Base-by-base conservation (phyloP, 1,284 basidiomycete genomes). In the Irpex sp. region DNA sequence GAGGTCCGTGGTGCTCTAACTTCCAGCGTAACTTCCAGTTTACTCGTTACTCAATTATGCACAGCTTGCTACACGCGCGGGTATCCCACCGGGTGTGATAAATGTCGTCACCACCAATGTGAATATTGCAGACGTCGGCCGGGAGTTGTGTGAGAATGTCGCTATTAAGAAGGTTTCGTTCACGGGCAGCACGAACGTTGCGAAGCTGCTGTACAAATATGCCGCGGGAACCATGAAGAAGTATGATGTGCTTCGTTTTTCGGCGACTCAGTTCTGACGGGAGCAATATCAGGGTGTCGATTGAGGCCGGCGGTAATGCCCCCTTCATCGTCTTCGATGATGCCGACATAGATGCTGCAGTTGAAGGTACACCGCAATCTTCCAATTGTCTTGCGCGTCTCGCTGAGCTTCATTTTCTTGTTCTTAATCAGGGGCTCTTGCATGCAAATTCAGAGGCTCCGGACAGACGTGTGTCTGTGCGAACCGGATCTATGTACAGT, bases 321-420 rank as follows among this genome's bases (percentile, higher is more conserved):
- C 92, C 95, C 0, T 97, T 97, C 77, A 97, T 97, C 68, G 94
- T 99, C 6, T 99, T 99, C 73, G 93, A 95, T 65, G 97, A 99
- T 71, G 96, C 96, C 0, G 90, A 99, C 73, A 84, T 99, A 59
- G 93, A 95, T 65, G 89, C 90, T 60, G 97, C 97, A 31, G 93
- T 99, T n/a, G 89, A 90, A 66, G 87, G 90, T 88, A 64, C 72
- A 67, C 39, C 35, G 26, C 2, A 15, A 15, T 9, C 11, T 55
- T 26, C 58, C 11, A 26, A 5, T 9, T 51, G 35, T 26, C 19
- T 50, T 5, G 4, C 49, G 15, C 11, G 13, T 8, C 50, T 36
- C 51, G 39, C 31, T 37, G n/a, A 37, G 3, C 31, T 13, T 13
- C 33, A n/a, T 9, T 31, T 35, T 15, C 31, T 2, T 43, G 4